These are phyloP conservation scores for Neurospora sp. DNA, from an alignment of 495 filamentous ascomycete genomes.

Conservation along the genomic window DNA sequence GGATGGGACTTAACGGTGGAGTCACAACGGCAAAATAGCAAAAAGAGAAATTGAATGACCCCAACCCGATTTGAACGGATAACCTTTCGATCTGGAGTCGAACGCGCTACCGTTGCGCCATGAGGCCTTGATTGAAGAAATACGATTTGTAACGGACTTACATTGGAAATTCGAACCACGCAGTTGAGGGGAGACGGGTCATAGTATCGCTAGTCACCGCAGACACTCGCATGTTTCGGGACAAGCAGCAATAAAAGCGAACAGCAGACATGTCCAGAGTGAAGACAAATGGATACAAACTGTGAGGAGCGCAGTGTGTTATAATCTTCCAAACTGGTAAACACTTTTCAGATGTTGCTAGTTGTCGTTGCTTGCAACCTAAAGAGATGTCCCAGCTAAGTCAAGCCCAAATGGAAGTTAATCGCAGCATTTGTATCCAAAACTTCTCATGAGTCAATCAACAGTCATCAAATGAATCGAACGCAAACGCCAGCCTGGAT, in stretches of 20 bases:
- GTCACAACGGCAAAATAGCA: neutral
- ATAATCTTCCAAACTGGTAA: neutral
- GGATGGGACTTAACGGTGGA: neutral
- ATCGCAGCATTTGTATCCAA: neutral
- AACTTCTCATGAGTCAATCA: neutral
- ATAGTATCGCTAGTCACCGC: neutral
- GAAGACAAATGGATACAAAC: neutral
- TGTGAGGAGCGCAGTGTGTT: neutral
- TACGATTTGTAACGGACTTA: fast-evolving
- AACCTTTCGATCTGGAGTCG: conserved; percentile 39
- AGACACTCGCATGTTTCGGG: neutral
- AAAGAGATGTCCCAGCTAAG: neutral
- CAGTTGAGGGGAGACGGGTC: neutral
- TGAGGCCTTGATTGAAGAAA: neutral
- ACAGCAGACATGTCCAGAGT: neutral
- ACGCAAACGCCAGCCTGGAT: neutral
- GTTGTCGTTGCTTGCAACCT: neutral
- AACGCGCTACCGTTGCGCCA: conserved; percentile 36
- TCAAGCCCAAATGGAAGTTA: neutral
- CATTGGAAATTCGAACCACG: neutral
- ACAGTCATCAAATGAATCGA: neutral
- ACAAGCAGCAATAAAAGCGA: neutral
- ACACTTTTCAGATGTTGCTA: neutral
- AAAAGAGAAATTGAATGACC: neutral
- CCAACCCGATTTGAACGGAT: conserved; percentile 15